Evolutionary conservation across 73 alveolate genomes (phyloP).

Genomic region (Durusdinium trenchii): DNA sequence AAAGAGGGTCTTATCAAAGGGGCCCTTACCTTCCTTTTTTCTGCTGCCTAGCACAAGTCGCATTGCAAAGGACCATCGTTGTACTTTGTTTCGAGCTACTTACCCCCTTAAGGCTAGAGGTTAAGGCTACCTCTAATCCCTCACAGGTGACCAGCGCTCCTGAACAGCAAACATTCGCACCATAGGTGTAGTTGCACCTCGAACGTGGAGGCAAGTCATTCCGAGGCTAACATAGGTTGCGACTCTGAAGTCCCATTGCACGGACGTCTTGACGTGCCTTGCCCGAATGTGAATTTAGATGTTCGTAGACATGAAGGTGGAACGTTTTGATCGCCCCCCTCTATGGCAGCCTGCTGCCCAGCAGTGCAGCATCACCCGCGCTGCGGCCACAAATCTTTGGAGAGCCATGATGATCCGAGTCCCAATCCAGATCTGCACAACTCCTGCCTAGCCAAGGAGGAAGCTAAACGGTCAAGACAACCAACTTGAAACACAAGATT

Average conservation of each 20-base stretch:
- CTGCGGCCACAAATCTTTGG: conserved; percentile 65
- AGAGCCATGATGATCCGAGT: neutral
- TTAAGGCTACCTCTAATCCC: no score
- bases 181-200: conserved; percentile 74
- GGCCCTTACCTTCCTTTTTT: neutral
- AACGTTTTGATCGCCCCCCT: neutral
- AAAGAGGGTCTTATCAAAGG: neutral
- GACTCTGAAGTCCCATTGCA: neutral
- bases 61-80: neutral
- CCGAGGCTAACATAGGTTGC: neutral
- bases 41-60: no score
- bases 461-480: neutral
- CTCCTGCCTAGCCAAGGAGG: conserved; percentile 8
- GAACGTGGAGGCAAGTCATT: neutral
- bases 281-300: neutral
- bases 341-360: conserved; percentile 31
- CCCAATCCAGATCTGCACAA: conserved; percentile 66
- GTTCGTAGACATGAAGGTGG: neutral
- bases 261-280: neutral
- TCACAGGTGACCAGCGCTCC: neutral
- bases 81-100: neutral
- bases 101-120: neutral
- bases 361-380: conserved; percentile 17
- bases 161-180: conserved; percentile 46
- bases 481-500: neutral